These are phyloP conservation scores for Camelina neglecta DNA, from an alignment of 345 rosid species.

Conservation along the genomic window DNA sequence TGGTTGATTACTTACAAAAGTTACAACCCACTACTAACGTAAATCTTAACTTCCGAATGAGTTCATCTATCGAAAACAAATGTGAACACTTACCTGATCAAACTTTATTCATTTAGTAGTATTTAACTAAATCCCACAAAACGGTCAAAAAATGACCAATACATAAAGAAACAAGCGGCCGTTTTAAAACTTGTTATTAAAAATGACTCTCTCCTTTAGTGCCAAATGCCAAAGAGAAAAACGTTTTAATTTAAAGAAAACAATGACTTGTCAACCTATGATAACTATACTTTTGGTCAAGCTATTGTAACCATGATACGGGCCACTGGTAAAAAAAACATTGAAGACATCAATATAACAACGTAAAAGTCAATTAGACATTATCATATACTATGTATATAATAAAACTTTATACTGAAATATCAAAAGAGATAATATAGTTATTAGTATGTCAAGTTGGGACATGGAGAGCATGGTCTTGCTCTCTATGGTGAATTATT, in stretches of 20 bases:
- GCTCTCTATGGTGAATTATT: neutral
- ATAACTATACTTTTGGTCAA: slow-evolving; percentile 30
- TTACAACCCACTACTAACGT: slow-evolving; percentile 20
- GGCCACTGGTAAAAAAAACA: slow-evolving; percentile 17
- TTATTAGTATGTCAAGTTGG: slow-evolving; percentile 37
- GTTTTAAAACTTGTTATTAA: slow-evolving; percentile 19
- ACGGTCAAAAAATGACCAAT: slow-evolving; percentile 44
- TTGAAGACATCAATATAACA: neutral
- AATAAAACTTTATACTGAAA: neutral
- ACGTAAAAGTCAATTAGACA: slow-evolving; percentile 19
- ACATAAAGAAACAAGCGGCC: slow-evolving; percentile 34
- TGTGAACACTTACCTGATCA: slow-evolving; percentile 38
- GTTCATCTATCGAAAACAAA: slow-evolving; percentile 12
- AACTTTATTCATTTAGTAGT: neutral
- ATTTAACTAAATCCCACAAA: slow-evolving; percentile 20
- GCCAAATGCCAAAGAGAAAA: slow-evolving; percentile 3
- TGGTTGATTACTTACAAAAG: neutral
- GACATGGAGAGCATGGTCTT: slow-evolving; percentile 34
- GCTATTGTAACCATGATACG: slow-evolving; percentile 6
- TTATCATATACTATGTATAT: neutral
- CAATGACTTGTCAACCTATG: slow-evolving; percentile 25
- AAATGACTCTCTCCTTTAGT: slow-evolving; percentile 23
- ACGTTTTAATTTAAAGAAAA: slow-evolving; percentile 25
- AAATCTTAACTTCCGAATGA: slow-evolving; percentile 14
- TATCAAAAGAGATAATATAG: slow-evolving; percentile 13